Conservation (phyloP, 495 filamentous ascomycete genomes). For the Neurospora cerealis region DNA sequence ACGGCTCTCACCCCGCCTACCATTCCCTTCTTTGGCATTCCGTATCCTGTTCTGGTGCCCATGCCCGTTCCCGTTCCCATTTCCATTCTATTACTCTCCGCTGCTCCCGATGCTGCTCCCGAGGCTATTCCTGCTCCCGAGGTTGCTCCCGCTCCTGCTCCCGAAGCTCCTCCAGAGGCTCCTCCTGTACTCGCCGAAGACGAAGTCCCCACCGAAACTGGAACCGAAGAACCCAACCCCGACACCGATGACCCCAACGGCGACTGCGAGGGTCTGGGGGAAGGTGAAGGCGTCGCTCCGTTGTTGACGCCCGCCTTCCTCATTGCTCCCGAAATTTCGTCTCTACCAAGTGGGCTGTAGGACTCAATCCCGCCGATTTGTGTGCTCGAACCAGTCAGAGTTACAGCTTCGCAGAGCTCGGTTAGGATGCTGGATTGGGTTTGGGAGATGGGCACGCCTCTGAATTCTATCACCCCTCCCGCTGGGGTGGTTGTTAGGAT, state of each 20-base stretch:
- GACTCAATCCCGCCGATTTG: not conserved
- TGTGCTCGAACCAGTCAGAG: not conserved
- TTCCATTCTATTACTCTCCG: too few species aligned
- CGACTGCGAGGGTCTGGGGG: not conserved
- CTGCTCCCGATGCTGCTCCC: too few species aligned
- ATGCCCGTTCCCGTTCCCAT: too few species aligned
- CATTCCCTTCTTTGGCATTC: not conserved
- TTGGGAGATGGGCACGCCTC: not conserved
- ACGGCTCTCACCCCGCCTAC: not conserved
- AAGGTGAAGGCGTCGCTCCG: not conserved
- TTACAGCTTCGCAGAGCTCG: constrained; percentile 17
- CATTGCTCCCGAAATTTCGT: not conserved
- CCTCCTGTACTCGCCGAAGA: too few species aligned
- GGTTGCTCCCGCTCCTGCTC: too few species aligned
- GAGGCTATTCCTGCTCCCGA: too few species aligned
- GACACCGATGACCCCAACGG: not conserved
- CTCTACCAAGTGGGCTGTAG: constrained; percentile 12
- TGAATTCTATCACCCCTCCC: not conserved
- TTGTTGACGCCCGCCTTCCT: not conserved
- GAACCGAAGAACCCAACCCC: not conserved
- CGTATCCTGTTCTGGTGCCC: not conserved
- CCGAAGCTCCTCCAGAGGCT: too few species aligned
- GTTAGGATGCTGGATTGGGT: constrained; percentile 18
- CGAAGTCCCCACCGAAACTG: not conserved
- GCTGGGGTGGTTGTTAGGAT: too few species aligned